Evolutionary conservation across 2,329 filamentous ascomycete genomes (phyloP), one percentile per base, ranked within the genome.

Genomic region (Ceratocystis albifundus): DNA sequence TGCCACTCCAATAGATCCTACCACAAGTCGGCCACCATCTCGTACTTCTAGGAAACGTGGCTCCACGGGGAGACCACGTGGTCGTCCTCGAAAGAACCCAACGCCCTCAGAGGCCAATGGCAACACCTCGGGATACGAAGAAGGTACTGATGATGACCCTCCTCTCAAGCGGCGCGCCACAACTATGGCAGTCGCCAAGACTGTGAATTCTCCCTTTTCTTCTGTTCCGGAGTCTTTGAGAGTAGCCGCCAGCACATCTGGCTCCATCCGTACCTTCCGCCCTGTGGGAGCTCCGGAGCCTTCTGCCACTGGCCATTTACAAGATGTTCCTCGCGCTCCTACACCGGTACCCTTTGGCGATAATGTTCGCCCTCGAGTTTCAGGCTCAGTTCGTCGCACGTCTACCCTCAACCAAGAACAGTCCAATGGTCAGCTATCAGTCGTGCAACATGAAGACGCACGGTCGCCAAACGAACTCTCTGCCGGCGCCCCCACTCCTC

Each of bases 221-320:
- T 81, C 84, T 48, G 86, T 85, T 36, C 83, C 86, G 8, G 90
- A 94, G 62, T 95, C 90, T 2, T 79, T 97, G 30, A 84, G 92
- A 62, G 90, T 96, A n/a, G 87, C 89, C 68, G 93, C 93, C 61
- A 96, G 90, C 73, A 96, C 89, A 17, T 88, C 92, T 57, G 90
- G 90, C 53, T 96, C 92, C 4, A 81, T 97, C 67, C 88, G 93
- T 55, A 87, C 87, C 61, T 88, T 96, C 74, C 84, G 91, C 57
- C 93, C 93, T 3, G 81, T 89, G 66, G 80, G 82, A 41, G 77
- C 81, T 28, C 80, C 82, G 32, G 77, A 80, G 20, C 73, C 74
- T 3, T 73, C 77, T 3, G 68, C 72, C 36, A 77, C 75, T 44
- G 80, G 74, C 61, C 84, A 89, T 70, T 75, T 88, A 4, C 87